Evolutionary conservation across 2,329 filamentous ascomycete genomes (phyloP).

Genomic region (Chalara sp.): DNA sequence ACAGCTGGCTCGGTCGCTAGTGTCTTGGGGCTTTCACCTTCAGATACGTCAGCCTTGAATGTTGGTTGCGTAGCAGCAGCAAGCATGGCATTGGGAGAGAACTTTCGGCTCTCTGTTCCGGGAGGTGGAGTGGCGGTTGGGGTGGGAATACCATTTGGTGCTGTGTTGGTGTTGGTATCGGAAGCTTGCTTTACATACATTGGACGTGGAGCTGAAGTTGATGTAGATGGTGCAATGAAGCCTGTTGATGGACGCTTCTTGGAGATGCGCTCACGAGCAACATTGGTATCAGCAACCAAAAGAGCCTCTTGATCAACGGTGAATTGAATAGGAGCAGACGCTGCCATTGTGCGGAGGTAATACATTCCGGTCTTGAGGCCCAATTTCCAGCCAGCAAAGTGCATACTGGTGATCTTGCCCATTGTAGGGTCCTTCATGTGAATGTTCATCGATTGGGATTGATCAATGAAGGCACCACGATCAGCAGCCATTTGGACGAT

Average conservation of each 20-base stretch:
- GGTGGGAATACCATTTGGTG: slow-evolving; percentile 59
- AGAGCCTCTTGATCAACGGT: slow-evolving; percentile 96
- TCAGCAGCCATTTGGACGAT: slow-evolving; percentile 98
- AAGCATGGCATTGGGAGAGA: slow-evolving; percentile 32
- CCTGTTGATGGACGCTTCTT: slow-evolving; percentile 62
- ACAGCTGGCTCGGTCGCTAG: slow-evolving; percentile 62
- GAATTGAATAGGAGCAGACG: slow-evolving; percentile 95
- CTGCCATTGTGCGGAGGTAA: slow-evolving; percentile 97
- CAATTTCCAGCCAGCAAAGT: slow-evolving; percentile 98
- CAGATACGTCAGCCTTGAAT: slow-evolving; percentile 71
- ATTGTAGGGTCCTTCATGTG: slow-evolving; percentile 99
- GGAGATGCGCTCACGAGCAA: slow-evolving; percentile 54
- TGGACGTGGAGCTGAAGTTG: slow-evolving; percentile 55
- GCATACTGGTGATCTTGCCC: slow-evolving; percentile 99
- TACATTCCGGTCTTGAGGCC: slow-evolving; percentile 99
- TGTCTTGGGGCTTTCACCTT: slow-evolving; percentile 73
- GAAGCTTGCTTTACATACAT: slow-evolving; percentile 54
- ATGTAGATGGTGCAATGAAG: slow-evolving; percentile 40
- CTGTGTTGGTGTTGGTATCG: slow-evolving; percentile 22
- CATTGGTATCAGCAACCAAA: slow-evolving; percentile 75
- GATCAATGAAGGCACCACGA: slow-evolving; percentile 96
- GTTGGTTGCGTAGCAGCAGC: slow-evolving; percentile 51
- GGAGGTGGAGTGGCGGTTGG: slow-evolving; percentile 62
- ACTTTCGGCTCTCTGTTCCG: slow-evolving; percentile 31
- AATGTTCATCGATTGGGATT: slow-evolving; percentile 98